These are phyloP conservation scores for Malassezia yamatoensis DNA, from an alignment of 1,284 basidiomycete species.

Conservation along the genomic window DNA sequence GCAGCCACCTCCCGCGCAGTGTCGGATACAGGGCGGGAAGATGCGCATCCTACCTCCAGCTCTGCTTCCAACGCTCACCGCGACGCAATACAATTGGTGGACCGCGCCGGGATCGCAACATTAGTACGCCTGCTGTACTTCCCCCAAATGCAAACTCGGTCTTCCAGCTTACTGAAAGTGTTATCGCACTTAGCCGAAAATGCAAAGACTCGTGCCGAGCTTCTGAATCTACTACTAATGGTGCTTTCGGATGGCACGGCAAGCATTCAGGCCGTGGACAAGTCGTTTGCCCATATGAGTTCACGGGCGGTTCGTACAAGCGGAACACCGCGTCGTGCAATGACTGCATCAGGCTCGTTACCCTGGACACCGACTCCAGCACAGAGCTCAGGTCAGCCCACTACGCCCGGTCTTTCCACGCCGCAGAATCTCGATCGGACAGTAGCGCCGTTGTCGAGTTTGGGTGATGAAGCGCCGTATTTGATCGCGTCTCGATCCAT, in stretches of 20 bases:
- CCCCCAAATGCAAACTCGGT: slow-evolving; percentile 72
- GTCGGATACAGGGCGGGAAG: background rate
- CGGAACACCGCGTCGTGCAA: slow-evolving; percentile 23
- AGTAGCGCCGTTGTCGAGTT: slow-evolving; percentile 34
- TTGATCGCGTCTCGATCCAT: slow-evolving; percentile 44
- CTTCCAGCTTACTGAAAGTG: slow-evolving; percentile 75
- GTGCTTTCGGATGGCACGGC: slow-evolving; percentile 90
- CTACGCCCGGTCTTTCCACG: slow-evolving; percentile 16
- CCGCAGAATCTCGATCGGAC: background rate
- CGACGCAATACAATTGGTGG: slow-evolving; percentile 86
- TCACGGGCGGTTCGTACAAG: slow-evolving; percentile 33
- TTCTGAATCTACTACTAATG: slow-evolving; percentile 81
- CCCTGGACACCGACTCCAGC: background rate
- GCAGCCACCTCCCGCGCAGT: background rate
- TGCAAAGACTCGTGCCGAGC: slow-evolving; percentile 74
- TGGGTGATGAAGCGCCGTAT: slow-evolving; percentile 46
- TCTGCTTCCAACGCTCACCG: background rate
- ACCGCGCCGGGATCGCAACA: slow-evolving; percentile 78
- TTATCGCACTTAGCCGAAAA: slow-evolving; percentile 95
- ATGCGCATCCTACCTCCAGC: background rate
- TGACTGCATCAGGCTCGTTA: slow-evolving; percentile 16
- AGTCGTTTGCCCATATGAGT: slow-evolving; percentile 78
- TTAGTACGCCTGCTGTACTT: slow-evolving; percentile 90
- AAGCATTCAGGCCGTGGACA: slow-evolving; percentile 81
- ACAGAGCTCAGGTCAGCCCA: slow-evolving; percentile 19